Base-by-base conservation (phyloP, 2,329 filamentous ascomycete species). In the Phyllosticta citribraziliensis region DNA sequence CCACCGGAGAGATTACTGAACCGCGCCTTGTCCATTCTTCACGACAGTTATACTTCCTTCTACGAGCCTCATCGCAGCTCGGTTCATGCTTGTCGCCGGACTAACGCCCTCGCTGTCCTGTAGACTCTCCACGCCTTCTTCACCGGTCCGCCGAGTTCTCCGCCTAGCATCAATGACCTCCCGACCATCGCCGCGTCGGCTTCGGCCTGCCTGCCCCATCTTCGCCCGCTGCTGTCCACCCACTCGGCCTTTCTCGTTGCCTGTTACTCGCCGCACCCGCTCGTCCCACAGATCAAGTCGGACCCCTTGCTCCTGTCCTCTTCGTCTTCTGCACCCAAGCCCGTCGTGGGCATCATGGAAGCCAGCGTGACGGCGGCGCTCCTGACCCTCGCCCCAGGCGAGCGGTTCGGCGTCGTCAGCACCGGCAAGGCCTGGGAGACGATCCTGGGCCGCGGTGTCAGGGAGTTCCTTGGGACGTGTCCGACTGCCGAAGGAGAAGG, bases 261-360 rank as follows among this genome's bases (percentile, higher is more conserved):
- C 20, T 97, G 93, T 76, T 97, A 90, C 76, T 94, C 89, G 63
- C 84, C 88, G 1, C 91, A 97, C 69, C 85, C 88, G 0, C 81
- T 97, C 0, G 89, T 96, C 0, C 72, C 78, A 0, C 73, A 80
- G 56, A 75, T 96, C 11, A 79, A 79, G 63, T 65, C 74, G n/a
- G 68, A 76, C 14, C 73, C 77, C 12, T 65, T 70, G 1, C 67
- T 72, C 58, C 73, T 72, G 5, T 62, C 66, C 14, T 17, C 40
- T 1, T 17, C 17, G 17, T 17, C 40, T 2, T 47, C 40, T 17
- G 65, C 65, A 10, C 72, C 71, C 62, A 82, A 76, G 73, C 81
- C 84, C 35, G 86, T 91, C 5, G 86, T 84, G 0, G 92, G 93
- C 5, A 96, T 97, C 61, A 94, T 97, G 69, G 92, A 97, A 73